These are phyloP conservation scores for Saccharum spontaneum DNA, from an alignment of 176 grass and related monocot genomes.

Conservation along the genomic window DNA sequence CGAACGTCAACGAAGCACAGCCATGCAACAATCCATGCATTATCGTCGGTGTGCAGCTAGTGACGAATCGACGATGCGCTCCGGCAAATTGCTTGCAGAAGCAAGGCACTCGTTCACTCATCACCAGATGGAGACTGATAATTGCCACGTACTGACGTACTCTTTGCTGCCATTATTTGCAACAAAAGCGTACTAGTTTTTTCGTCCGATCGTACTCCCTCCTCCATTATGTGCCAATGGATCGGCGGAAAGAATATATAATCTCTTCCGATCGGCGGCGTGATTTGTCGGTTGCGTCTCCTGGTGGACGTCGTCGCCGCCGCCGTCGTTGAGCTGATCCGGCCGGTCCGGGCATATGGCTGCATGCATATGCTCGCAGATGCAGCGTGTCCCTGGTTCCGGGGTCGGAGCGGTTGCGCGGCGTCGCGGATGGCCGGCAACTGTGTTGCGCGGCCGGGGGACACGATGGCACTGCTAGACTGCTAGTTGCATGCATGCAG, in stretches of 20 bases:
- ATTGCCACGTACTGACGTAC: neutral
- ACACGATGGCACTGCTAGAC: neutral
- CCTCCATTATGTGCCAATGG: neutral
- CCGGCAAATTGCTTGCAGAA: neutral
- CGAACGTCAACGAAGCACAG: neutral
- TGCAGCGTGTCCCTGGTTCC: conserved; percentile 10
- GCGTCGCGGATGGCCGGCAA: conserved; percentile 16
- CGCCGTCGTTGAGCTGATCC: neutral
- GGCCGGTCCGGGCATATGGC: neutral
- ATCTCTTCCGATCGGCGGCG: neutral
- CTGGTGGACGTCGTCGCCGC: neutral
- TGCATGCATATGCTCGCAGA: neutral
- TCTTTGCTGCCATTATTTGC: neutral
- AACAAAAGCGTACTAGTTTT: neutral
- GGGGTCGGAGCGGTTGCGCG: conserved; percentile 1
- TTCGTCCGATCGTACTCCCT: neutral
- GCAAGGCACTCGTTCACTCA: neutral
- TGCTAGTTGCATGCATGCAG: neutral
- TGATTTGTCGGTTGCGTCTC: neutral
- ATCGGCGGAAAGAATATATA: neutral
- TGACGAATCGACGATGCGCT: neutral
- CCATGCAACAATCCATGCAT: neutral
- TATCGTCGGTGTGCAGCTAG: neutral
- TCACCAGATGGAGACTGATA: neutral
- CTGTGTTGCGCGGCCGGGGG: conserved; percentile 27